Evolutionary conservation across 2,329 filamentous ascomycete genomes (phyloP).

Genomic region (Metarhizium humberi): DNA sequence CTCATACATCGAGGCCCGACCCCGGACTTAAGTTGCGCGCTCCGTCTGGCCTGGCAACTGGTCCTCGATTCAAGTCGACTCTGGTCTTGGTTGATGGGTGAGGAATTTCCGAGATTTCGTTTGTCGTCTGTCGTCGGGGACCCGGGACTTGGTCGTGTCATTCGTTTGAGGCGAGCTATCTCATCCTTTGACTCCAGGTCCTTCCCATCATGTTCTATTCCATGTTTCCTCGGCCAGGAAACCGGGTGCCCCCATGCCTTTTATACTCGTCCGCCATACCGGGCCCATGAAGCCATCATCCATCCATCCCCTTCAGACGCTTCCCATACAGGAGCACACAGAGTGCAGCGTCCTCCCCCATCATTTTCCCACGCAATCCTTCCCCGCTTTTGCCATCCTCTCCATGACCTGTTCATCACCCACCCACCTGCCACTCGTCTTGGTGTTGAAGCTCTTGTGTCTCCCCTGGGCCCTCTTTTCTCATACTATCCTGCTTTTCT

Average conservation of each 20-base stretch:
- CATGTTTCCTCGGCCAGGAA: background rate
- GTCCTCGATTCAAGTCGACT: background rate
- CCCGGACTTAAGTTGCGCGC: constrained; percentile 5
- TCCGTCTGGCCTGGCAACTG: constrained; percentile 6
- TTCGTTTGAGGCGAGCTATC: background rate
- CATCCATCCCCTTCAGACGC: background rate
- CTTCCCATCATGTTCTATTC: background rate
- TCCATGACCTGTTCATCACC: background rate
- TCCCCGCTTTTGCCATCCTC: background rate
- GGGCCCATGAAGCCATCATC: constrained; percentile 3
- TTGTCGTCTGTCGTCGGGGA: background rate
- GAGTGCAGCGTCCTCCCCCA: background rate
- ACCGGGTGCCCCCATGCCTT: constrained; percentile 2
- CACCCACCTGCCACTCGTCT: background rate
- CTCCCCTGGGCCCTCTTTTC: background rate
- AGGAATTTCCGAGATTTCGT: constrained; percentile 1
- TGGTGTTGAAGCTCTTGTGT: background rate
- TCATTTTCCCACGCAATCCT: background rate
- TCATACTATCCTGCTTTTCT: background rate
- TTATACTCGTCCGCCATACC: constrained; percentile 3
- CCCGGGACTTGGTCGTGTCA: background rate
- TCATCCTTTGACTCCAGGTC: background rate
- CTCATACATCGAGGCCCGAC: background rate
- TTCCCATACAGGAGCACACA: background rate
- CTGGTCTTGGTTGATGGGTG: background rate